A percentile compares a stretch with the other conserved stretches of the same genome.
These are phyloP conservation scores for Cucurbita maxima DNA, from an alignment of 306 rosid genomes.

Conservation along the genomic window DNA sequence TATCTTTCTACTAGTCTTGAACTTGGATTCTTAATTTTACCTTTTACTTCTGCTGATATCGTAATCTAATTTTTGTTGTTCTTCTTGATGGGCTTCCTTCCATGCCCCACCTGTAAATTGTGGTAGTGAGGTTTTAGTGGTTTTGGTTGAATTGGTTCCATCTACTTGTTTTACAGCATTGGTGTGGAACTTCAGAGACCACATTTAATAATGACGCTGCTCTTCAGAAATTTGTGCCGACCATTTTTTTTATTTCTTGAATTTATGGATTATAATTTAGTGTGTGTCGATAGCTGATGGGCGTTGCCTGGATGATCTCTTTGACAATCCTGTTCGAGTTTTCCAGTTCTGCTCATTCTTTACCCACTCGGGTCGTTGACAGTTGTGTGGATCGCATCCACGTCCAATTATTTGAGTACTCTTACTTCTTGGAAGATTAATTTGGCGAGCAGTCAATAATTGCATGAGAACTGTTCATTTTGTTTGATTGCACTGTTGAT, in stretches of 20 bases:
- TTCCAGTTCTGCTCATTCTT: background rate
- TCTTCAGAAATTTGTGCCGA: background rate
- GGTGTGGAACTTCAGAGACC: background rate
- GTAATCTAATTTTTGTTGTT: background rate
- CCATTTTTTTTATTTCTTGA: background rate
- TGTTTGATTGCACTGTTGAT: background rate
- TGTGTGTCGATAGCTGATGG: background rate
- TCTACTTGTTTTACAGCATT: background rate
- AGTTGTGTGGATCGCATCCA: background rate
- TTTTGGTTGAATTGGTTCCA: background rate
- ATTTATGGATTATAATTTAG: background rate
- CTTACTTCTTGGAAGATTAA: background rate
- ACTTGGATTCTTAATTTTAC: background rate
- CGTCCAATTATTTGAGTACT: background rate
- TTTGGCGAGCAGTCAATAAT: background rate
- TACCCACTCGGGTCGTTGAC: background rate
- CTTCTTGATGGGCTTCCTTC: background rate
- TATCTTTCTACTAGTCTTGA: background rate
- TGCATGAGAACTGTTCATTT: conserved; percentile 2
- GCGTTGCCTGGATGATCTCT: background rate
- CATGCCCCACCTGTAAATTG: background rate
- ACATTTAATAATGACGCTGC: background rate
- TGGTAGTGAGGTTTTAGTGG: background rate
- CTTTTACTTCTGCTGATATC: background rate
- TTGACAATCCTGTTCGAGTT: background rate